Percentiles rank a stretch among this genome's conserved stretches.
phyloP scores from a whole-genome alignment of 2,329 filamentous ascomycete species.

The Phoma sp. region DNA sequence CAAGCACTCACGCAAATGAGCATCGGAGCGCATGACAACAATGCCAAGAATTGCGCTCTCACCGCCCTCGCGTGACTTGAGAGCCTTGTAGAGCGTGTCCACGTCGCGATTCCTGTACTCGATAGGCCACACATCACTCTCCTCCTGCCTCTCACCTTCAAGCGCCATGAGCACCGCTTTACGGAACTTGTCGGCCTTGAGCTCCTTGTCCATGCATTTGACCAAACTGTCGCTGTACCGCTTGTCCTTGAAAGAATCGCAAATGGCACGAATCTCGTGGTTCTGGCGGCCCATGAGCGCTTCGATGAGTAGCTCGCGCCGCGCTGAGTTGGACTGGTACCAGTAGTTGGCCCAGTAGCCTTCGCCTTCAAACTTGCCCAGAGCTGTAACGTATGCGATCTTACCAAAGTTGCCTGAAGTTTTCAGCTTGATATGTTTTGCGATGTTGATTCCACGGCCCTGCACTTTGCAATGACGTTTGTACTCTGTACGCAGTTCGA shows the following conservation, averaged over 20 bases:
- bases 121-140: conserved; percentile 66
- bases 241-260: conserved; percentile 86
- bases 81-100: conserved; percentile 71
- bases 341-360: conserved; percentile 98
- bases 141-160: conserved; percentile 83
- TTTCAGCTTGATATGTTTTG: conserved; percentile 85
- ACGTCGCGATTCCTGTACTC: conserved; percentile 71
- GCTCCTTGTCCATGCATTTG: conserved; percentile 87
- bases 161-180: conserved; percentile 82
- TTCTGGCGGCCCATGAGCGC: conserved; percentile 89
- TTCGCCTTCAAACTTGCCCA: conserved; percentile 90
- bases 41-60: conserved; percentile 88
- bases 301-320: conserved; percentile 90
- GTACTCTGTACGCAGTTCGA: conserved; percentile 86
- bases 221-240: conserved; percentile 83
- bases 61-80: conserved; percentile 75
- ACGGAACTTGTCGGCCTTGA: conserved; percentile 96
- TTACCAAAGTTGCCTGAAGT: conserved; percentile 83
- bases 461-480: conserved; percentile 87
- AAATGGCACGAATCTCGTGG: conserved; percentile 84
- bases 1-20: conserved; percentile 81
- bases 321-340: conserved; percentile 86
- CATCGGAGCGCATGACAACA: conserved; percentile 78
- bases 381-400: conserved; percentile 84
- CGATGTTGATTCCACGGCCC: conserved; percentile 80